phyloP scores from a whole-genome alignment of 106 monocot genomes.

The Allium sativum region DNA sequence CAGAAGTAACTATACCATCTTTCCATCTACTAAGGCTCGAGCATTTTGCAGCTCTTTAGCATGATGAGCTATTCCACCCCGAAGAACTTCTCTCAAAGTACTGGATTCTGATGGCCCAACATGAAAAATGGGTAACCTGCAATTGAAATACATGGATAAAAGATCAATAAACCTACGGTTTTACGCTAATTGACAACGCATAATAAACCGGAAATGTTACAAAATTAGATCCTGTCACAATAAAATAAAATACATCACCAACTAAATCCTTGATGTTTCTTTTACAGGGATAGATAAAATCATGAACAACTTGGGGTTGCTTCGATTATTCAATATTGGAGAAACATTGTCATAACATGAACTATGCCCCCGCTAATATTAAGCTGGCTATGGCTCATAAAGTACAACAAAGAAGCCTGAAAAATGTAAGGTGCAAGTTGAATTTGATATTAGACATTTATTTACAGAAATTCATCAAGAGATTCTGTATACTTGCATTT shows the following conservation, averaged over 20 bases:
- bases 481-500: too few relatives aligned
- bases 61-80: slow-evolving; percentile 34
- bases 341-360: neutral
- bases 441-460: too few relatives aligned
- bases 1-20: slow-evolving; percentile 35
- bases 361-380: neutral
- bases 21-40: slow-evolving; percentile 62
- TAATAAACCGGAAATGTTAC: too few relatives aligned
- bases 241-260: neutral
- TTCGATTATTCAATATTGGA: neutral
- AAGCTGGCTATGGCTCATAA: neutral
- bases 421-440: too few relatives aligned
- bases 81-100: slow-evolving; percentile 47
- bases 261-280: neutral
- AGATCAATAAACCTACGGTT: neutral
- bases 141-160: neutral
- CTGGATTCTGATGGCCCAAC: slow-evolving; percentile 9
- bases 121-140: slow-evolving; percentile 50
- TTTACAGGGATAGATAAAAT: neutral
- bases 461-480: too few relatives aligned
- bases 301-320: too few relatives aligned
- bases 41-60: slow-evolving; percentile 55
- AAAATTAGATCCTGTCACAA: too few relatives aligned
- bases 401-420: neutral
- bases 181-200: neutral